Evolutionary conservation across 2,329 filamentous ascomycete genomes (phyloP).

Genomic region (Epichloe elymi): DNA sequence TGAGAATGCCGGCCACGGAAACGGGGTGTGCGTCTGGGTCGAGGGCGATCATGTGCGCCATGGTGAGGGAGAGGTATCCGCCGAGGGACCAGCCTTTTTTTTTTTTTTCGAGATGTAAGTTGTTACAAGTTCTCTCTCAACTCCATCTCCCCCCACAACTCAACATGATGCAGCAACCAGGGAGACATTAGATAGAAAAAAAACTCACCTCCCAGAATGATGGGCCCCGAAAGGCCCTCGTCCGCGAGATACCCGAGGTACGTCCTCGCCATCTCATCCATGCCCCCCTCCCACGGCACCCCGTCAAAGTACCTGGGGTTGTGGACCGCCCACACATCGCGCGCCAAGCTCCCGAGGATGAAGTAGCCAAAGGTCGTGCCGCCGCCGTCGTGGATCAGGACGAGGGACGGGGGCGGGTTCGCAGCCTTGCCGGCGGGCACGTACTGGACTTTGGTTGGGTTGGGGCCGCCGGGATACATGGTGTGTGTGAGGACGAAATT

Average conservation of each 20-base stretch:
- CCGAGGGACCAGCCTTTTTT: conserved; percentile 18
- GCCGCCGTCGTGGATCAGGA: conserved; percentile 19
- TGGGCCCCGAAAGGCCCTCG: conserved; percentile 13
- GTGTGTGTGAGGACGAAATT: no score
- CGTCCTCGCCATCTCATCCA: conserved; percentile 17
- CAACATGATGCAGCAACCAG: neutral
- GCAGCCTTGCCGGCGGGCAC: conserved; percentile 9
- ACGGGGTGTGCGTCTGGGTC: conserved; percentile 11
- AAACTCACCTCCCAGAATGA: conserved; percentile 14
- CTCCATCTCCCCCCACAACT: no score
- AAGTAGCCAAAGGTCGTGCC: conserved; percentile 20
- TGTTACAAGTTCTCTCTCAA: no score
- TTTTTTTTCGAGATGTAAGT: neutral
- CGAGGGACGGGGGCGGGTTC: conserved; percentile 11
- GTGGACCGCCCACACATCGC: conserved; percentile 19
- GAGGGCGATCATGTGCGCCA: conserved; percentile 14
- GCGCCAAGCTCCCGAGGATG: conserved; percentile 14
- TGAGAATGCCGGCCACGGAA: conserved; percentile 13
- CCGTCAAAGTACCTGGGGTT: conserved; percentile 16
- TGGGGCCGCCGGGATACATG: conserved; percentile 14
- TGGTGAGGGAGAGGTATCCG: conserved; percentile 15
- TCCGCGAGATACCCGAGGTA: conserved; percentile 14
- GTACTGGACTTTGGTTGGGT: conserved; percentile 12
- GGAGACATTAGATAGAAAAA: neutral
- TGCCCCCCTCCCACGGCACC: conserved; percentile 14